A percentile compares a stretch with the other conserved stretches of the same genome.
phyloP scores from a whole-genome alignment of 805 yeast species.

The Spencermartinsiella europaea region DNA sequence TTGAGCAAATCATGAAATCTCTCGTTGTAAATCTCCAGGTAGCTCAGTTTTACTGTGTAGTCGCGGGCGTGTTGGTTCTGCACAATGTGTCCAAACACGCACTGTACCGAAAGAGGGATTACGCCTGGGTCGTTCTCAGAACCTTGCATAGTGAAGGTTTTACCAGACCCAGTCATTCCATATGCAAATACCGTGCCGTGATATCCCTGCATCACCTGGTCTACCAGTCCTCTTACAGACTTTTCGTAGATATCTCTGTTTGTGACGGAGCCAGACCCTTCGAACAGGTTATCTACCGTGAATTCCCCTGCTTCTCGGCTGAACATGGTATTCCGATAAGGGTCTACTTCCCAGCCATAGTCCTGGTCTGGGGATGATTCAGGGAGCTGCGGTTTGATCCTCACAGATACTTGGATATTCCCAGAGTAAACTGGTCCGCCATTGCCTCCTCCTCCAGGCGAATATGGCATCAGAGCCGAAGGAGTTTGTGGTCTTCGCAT shows the following conservation, averaged over 20 bases:
- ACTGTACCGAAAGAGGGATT: constrained; percentile 60
- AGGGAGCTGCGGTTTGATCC: constrained; percentile 58
- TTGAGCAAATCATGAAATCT: constrained; percentile 70
- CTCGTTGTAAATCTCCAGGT: constrained; percentile 85
- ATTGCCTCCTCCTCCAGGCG: constrained; percentile 4
- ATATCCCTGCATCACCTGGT: constrained; percentile 61
- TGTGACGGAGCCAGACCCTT: constrained; percentile 37
- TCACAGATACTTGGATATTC: constrained; percentile 65
- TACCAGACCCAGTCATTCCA: constrained; percentile 94
- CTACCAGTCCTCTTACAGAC: constrained; percentile 49
- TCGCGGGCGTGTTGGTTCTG: constrained; percentile 29
- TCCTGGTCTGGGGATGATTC: constrained; percentile 5
- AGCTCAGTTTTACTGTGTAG: constrained; percentile 56
- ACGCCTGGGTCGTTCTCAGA: constrained; percentile 58
- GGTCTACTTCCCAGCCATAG: constrained; percentile 42
- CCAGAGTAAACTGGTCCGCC: constrained; percentile 46
- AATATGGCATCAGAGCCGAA: constrained; percentile 3
- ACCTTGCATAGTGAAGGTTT: constrained; percentile 85
- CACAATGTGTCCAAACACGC: constrained; percentile 46
- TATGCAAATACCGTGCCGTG: constrained; percentile 57
- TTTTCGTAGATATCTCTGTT: constrained; percentile 58
- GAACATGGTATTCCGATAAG: constrained; percentile 37
- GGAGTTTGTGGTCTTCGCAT: constrained; percentile 23
- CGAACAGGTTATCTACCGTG: constrained; percentile 74
- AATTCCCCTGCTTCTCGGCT: constrained; percentile 58